Conservation (phyloP, 495 filamentous ascomycete species). For the Hypoxylon lenormandii region DNA sequence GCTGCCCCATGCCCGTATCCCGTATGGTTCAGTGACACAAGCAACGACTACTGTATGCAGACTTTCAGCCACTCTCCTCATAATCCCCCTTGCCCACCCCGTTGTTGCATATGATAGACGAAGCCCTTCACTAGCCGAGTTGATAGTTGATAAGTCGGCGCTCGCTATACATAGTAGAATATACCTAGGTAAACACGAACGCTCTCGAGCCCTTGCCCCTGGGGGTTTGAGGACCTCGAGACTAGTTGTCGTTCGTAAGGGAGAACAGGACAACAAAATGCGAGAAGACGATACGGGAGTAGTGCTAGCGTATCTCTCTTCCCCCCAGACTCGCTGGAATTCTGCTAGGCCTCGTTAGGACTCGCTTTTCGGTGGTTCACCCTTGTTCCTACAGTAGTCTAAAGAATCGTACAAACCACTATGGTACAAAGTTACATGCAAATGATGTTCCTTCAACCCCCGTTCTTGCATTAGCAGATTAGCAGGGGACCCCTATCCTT, state of each 20-base stretch:
- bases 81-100: slow-evolving; percentile 20
- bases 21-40: slow-evolving; percentile 39
- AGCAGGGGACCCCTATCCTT: slow-evolving; percentile 37
- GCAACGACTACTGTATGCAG: slow-evolving; percentile 32
- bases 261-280: slow-evolving; percentile 11
- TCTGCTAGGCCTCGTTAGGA: slow-evolving; percentile 39
- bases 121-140: slow-evolving; percentile 40
- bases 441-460: slow-evolving; percentile 41
- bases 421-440: slow-evolving; percentile 24
- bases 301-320: slow-evolving; percentile 10
- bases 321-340: slow-evolving; percentile 30
- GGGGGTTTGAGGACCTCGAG: not conserved
- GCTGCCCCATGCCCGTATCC: slow-evolving; percentile 7
- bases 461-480: slow-evolving; percentile 39
- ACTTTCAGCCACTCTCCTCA: slow-evolving; percentile 41
- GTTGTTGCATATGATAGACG: slow-evolving; percentile 25
- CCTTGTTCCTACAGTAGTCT: slow-evolving; percentile 47
- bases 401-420: slow-evolving; percentile 34
- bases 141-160: slow-evolving; percentile 9
- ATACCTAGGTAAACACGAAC: not conserved
- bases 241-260: not conserved
- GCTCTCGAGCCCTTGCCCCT: not conserved
- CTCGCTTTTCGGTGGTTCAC: slow-evolving; percentile 39
- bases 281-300: slow-evolving; percentile 23
- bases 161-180: not conserved